Percentiles rank a stretch among this genome's conserved stretches.
Evolutionary conservation across 176 grass and related monocot genomes (phyloP).

Genomic region (Musa acuminata): DNA sequence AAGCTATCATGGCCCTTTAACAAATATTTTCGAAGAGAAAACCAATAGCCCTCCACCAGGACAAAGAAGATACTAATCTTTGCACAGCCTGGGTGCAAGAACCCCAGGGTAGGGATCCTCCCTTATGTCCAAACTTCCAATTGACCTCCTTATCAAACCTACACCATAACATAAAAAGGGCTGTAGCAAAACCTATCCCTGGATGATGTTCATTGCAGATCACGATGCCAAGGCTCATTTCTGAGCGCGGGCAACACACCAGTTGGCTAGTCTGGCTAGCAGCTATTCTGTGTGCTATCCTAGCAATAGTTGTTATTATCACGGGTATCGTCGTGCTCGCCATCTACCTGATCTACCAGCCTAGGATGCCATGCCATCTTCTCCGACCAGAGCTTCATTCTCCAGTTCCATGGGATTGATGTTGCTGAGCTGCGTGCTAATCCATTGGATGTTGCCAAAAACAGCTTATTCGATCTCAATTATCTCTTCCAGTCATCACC

Average conservation of each 20-base stretch:
- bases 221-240: neutral
- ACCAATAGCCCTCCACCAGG: constrained; percentile 24
- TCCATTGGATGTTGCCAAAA: constrained; percentile 40
- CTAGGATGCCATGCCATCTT: constrained; percentile 63
- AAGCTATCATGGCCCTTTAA: neutral
- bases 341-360: constrained; percentile 71
- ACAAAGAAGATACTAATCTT: constrained; percentile 63
- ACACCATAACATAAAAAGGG: neutral
- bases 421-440: constrained; percentile 29
- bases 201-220: constrained; percentile 6
- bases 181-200: neutral
- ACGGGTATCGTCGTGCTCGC: constrained; percentile 44
- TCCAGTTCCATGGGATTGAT: constrained; percentile 49
- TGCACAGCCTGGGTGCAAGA: too few species aligned
- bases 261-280: constrained; percentile 27
- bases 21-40: neutral
- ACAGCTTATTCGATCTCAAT: constrained; percentile 30
- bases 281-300: constrained; percentile 40
- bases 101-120: too few species aligned
- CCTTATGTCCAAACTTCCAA: neutral
- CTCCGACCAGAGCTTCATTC: constrained; percentile 38
- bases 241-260: neutral
- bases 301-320: too few species aligned
- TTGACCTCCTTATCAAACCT: neutral
- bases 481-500: constrained; percentile 28